Evolutionary conservation across 306 rosid genomes (phyloP).

Genomic region (Inga oerstediana): DNA sequence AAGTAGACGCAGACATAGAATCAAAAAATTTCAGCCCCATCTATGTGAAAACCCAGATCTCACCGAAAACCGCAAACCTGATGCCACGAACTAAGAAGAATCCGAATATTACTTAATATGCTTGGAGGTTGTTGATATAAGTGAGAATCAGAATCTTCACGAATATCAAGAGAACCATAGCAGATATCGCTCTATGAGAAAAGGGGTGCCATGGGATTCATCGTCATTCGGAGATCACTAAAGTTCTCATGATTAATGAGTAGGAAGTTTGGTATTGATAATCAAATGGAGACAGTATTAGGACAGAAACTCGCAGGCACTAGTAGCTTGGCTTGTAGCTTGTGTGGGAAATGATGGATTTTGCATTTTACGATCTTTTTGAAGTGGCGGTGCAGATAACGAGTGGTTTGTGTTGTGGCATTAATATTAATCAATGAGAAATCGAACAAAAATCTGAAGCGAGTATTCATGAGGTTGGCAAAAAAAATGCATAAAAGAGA

Average conservation of each 20-base stretch:
- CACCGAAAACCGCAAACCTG: slow-evolving; percentile 29
- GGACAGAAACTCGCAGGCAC: not conserved
- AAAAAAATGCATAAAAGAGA: not conserved
- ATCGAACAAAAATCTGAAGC: not conserved
- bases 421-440: slow-evolving; percentile 10
- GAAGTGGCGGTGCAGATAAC: slow-evolving; percentile 49
- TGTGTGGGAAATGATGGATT: not conserved
- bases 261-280: slow-evolving; percentile 18
- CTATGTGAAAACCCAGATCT: slow-evolving; percentile 31
- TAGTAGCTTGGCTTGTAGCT: not conserved
- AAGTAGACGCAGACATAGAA: slow-evolving; percentile 46
- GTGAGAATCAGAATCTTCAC: slow-evolving; percentile 33
- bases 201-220: slow-evolving; percentile 44
- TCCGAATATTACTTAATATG: not conserved
- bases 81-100: slow-evolving; percentile 27
- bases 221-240: slow-evolving; percentile 43
- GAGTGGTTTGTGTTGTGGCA: not conserved
- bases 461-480: not conserved
- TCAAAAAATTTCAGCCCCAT: slow-evolving; percentile 68
- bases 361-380: not conserved
- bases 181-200: slow-evolving; percentile 36
- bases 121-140: not conserved
- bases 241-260: slow-evolving; percentile 15
- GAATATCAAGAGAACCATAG: slow-evolving; percentile 29
- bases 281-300: slow-evolving; percentile 21